Conservation (phyloP, 2,329 filamentous ascomycete species). For the Penicillium frequentans region DNA sequence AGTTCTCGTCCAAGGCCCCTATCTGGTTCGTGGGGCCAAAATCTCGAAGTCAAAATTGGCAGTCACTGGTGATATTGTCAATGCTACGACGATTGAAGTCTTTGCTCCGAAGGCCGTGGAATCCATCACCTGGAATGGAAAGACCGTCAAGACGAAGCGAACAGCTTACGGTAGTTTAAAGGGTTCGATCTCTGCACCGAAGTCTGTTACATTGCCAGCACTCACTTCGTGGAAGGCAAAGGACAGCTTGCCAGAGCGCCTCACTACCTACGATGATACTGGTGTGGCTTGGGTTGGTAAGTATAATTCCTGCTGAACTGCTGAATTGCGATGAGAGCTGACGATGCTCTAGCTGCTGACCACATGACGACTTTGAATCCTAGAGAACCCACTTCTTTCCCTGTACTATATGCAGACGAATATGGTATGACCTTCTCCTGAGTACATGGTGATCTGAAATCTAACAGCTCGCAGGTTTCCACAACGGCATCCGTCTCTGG, state of each 20-base stretch:
- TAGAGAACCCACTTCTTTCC: slow-evolving; percentile 43
- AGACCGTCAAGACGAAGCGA: slow-evolving; percentile 29
- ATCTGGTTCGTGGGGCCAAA: slow-evolving; percentile 51
- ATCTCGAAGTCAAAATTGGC: slow-evolving; percentile 40
- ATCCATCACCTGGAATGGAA: slow-evolving; percentile 55
- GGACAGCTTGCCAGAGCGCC: slow-evolving; percentile 47
- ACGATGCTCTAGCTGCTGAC: slow-evolving; percentile 32
- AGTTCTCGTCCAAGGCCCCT: slow-evolving; percentile 56
- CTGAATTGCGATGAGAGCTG: background rate
- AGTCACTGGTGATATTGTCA: slow-evolving; percentile 49
- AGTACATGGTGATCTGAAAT: no score
- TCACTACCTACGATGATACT: slow-evolving; percentile 44
- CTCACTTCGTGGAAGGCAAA: slow-evolving; percentile 42
- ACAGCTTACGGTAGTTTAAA: slow-evolving; percentile 43
- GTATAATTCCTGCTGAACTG: slow-evolving; percentile 10
- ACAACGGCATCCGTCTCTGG: slow-evolving; percentile 47
- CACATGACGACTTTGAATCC: slow-evolving; percentile 45
- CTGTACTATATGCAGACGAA: slow-evolving; percentile 49
- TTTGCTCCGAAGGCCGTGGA: slow-evolving; percentile 50
- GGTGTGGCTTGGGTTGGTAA: slow-evolving; percentile 35
- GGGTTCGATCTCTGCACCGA: slow-evolving; percentile 31
- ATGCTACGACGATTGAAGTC: slow-evolving; percentile 45
- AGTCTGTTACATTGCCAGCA: slow-evolving; percentile 31
- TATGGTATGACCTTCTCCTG: slow-evolving; percentile 30
- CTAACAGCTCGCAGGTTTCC: slow-evolving; percentile 32